phyloP scores from a whole-genome alignment of 805 yeast species.

The Yamadazyma laniorum region DNA sequence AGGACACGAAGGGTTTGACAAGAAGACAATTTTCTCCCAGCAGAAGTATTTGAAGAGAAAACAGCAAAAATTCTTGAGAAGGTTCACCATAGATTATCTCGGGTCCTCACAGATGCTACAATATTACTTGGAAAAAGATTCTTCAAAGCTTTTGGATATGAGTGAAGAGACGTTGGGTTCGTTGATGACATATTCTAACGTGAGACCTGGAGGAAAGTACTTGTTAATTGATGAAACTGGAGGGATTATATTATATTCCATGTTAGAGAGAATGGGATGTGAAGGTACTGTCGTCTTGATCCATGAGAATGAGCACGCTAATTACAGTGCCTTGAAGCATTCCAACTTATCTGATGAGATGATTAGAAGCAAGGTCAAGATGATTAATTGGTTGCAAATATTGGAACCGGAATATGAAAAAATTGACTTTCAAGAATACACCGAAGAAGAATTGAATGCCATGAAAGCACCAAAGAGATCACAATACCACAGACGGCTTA shows the following conservation, averaged over 20 bases:
- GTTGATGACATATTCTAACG: conserved; percentile 73
- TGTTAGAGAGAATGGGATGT: conserved; percentile 90
- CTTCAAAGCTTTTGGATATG: conserved; percentile 68
- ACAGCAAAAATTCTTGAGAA: conserved; percentile 83
- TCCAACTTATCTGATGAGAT: conserved; percentile 60
- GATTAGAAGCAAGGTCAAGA: conserved; percentile 55
- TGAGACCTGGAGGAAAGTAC: conserved; percentile 87
- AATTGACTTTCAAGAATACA: conserved; percentile 44
- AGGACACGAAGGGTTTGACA: conserved; percentile 81
- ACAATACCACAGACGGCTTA: conserved; percentile 65
- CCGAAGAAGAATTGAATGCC: conserved; percentile 52
- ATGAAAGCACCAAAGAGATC: conserved; percentile 59
- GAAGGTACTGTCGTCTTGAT: conserved; percentile 62
- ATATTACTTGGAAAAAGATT: conserved; percentile 75
- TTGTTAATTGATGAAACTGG: conserved; percentile 92
- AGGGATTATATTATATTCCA: conserved; percentile 79
- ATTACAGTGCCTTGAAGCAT: conserved; percentile 65
- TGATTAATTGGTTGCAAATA: conserved; percentile 76
- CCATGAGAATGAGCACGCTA: conserved; percentile 94
- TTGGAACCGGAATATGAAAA: conserved; percentile 69
- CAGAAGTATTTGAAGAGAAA: conserved; percentile 89
- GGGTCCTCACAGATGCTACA: conserved; percentile 70
- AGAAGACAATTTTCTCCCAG: conserved; percentile 86
- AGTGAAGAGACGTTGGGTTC: conserved; percentile 82
- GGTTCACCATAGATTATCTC: conserved; percentile 78